Percentiles rank a stretch among this genome's conserved stretches.
phyloP scores from a whole-genome alignment of 148 eudicot species.

The Silene conica region DNA sequence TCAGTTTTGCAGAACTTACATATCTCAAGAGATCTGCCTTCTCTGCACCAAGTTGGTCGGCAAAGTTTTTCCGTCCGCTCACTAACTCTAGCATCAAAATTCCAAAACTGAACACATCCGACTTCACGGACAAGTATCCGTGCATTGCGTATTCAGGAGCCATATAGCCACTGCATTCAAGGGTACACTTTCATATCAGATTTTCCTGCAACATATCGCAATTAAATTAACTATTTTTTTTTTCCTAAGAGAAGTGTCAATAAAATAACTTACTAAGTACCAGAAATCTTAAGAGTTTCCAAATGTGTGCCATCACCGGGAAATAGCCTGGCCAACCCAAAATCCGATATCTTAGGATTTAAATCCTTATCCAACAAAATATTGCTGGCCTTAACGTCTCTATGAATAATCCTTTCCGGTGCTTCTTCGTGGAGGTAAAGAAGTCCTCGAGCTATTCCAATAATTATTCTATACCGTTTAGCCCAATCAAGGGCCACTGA shows the following conservation, averaged over 20 bases:
- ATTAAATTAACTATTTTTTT: no score
- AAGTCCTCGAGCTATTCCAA: conserved; percentile 68
- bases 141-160: conserved; percentile 87
- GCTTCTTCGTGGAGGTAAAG: conserved; percentile 88
- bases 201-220: neutral
- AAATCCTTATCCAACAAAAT: conserved; percentile 67
- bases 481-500: conserved; percentile 59
- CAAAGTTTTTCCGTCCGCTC: conserved; percentile 67
- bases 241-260: no score
- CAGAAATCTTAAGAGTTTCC: conserved; percentile 58
- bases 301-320: conserved; percentile 76
- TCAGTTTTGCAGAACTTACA: conserved; percentile 41
- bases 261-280: conserved; percentile 64
- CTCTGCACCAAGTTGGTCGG: conserved; percentile 41
- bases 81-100: conserved; percentile 70
- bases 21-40: conserved; percentile 66
- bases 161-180: conserved; percentile 71
- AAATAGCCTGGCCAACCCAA: conserved; percentile 83
- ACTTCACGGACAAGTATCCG: conserved; percentile 73
- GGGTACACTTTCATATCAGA: neutral
- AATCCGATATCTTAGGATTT: conserved; percentile 70
- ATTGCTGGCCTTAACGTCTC: conserved; percentile 89
- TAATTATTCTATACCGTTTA: conserved; percentile 48
- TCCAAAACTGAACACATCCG: conserved; percentile 85
- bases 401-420: conserved; percentile 71